A percentile compares a stretch with the other conserved stretches of the same genome.
These are phyloP conservation scores for Microbotryum lychnidis-dioicae DNA, from an alignment of 1,284 basidiomycete genomes.

Conservation along the genomic window DNA sequence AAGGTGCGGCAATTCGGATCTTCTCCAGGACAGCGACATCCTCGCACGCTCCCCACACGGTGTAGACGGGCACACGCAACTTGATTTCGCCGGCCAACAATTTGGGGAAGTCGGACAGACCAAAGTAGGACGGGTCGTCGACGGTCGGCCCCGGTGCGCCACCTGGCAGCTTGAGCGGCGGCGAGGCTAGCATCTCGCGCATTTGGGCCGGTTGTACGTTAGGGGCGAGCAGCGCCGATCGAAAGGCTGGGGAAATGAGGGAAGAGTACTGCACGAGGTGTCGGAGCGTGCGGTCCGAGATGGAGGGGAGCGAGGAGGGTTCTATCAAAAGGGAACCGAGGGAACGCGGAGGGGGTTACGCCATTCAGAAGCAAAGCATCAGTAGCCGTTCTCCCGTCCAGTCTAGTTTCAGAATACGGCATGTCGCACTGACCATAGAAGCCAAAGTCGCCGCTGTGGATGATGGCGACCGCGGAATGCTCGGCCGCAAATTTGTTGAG, in stretches of 20 bases:
- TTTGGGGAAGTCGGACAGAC: constrained; percentile 85
- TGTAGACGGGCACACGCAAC: constrained; percentile 85
- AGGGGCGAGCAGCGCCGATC: constrained; percentile 54
- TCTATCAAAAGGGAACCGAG: constrained; percentile 12
- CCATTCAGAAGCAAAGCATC: not conserved
- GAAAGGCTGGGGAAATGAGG: constrained; percentile 74
- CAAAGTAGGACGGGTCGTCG: constrained; percentile 37
- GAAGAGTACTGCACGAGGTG: constrained; percentile 97
- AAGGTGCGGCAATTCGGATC: constrained; percentile 33
- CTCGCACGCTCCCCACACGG: constrained; percentile 96
- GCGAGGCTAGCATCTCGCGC: constrained; percentile 32
- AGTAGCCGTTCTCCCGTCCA: not conserved
- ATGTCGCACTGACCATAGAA: constrained; percentile 66
- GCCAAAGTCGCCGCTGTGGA: constrained; percentile 99
- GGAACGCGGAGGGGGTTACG: not conserved
- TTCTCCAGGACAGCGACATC: constrained; percentile 70
- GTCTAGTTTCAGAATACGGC: not conserved
- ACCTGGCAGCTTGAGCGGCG: constrained; percentile 45
- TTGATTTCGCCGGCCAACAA: constrained; percentile 73
- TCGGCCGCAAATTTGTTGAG: constrained; percentile 87
- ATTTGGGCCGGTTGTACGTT: constrained; percentile 26
- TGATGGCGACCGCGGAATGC: constrained; percentile 81
- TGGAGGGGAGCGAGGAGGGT: constrained; percentile 31
- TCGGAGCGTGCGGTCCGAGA: constrained; percentile 55
- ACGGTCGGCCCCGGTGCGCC: constrained; percentile 45